Conservation (phyloP, 495 filamentous ascomycete genomes). For the Aspergillus panamensis region DNA sequence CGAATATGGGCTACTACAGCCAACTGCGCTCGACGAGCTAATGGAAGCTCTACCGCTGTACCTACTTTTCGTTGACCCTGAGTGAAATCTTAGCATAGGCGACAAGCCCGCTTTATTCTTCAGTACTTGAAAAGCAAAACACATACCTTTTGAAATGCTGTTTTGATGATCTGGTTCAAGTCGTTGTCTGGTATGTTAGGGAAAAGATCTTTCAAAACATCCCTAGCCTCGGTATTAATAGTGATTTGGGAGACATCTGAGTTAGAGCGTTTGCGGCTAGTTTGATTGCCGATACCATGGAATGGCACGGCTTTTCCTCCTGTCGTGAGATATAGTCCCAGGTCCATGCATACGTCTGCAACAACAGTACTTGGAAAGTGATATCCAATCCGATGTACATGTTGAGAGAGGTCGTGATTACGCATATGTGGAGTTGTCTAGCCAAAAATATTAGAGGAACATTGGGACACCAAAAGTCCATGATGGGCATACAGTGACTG, state of each 20-base stretch:
- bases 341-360: constrained; percentile 48
- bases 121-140: constrained; percentile 7
- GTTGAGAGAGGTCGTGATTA: constrained; percentile 55
- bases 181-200: constrained; percentile 80
- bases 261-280: constrained; percentile 19
- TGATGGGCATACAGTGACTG: constrained; percentile 67
- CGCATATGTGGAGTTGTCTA: constrained; percentile 46
- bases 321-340: constrained; percentile 39
- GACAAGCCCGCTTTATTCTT: background rate
- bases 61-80: constrained; percentile 63
- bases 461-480: constrained; percentile 13
- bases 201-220: constrained; percentile 75
- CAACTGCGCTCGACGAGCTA: constrained; percentile 74
- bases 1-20: constrained; percentile 84
- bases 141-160: constrained; percentile 79
- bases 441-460: constrained; percentile 18
- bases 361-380: constrained; percentile 64
- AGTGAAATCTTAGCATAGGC: constrained; percentile 16
- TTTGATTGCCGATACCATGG: constrained; percentile 20
- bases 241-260: constrained; percentile 52
- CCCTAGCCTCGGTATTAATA: constrained; percentile 68
- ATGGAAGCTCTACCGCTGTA: constrained; percentile 57
- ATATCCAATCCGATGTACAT: constrained; percentile 76
- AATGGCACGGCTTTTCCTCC: constrained; percentile 43
- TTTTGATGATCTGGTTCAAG: constrained; percentile 69